Percentiles rank a stretch among this genome's conserved stretches.
These are phyloP conservation scores for Thermomucor indicae-seudaticae DNA, from an alignment of 371 early-diverging fungal species.

Conservation along the genomic window DNA sequence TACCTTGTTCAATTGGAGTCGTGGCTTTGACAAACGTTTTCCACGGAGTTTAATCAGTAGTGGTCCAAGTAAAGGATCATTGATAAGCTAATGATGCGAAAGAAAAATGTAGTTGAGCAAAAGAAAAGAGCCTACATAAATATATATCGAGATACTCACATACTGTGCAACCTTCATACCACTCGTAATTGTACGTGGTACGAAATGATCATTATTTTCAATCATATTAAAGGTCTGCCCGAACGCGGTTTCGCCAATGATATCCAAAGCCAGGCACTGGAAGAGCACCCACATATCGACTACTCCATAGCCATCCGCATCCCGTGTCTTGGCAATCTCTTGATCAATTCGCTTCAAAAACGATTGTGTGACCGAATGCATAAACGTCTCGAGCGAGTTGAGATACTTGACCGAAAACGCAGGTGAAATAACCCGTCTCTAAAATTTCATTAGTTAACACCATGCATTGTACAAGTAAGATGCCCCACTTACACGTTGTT, in stretches of 20 bases:
- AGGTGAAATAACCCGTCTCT: constrained; percentile 40
- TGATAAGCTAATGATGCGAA: neutral
- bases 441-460: neutral
- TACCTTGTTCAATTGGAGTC: neutral
- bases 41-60: neutral
- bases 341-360: constrained; percentile 17
- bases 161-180: constrained; percentile 3
- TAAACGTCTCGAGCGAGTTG: constrained; percentile 31
- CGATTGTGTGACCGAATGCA: constrained; percentile 11
- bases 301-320: constrained; percentile 8
- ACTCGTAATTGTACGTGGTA: constrained; percentile 15
- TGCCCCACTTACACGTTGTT: constrained; percentile 16
- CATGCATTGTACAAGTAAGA: neutral
- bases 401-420: constrained; percentile 42
- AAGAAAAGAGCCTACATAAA: neutral
- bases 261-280: constrained; percentile 38
- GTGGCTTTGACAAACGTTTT: neutral
- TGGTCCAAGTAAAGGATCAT: neutral
- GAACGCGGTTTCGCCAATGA: constrained; percentile 37
- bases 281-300: constrained; percentile 33
- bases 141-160: neutral
- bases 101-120: neutral
- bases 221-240: constrained; percentile 46
- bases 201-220: constrained; percentile 26
- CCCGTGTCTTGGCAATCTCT: constrained; percentile 8